phyloP scores from a whole-genome alignment of 371 early-diverging fungal genomes.

The Saksenaea oblongispora region DNA sequence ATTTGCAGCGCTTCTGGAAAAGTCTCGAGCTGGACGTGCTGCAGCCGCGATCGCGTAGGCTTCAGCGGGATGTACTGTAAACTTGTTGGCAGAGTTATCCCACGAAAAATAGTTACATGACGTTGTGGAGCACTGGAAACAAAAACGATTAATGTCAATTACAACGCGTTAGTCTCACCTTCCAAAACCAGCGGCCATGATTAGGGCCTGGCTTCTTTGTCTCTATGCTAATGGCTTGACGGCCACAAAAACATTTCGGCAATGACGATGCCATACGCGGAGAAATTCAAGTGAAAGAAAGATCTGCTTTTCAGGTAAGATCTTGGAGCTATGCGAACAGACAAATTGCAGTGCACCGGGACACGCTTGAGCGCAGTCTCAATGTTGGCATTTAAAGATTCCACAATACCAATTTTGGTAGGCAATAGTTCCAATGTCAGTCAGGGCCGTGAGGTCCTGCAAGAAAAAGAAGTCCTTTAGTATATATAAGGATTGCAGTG shows the following conservation, averaged over 20 bases:
- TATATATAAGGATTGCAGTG: no score
- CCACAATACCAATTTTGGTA: no score
- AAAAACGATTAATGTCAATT: background rate
- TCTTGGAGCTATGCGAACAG: no score
- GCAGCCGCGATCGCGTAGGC: conserved; percentile 16
- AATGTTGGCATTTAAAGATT: no score
- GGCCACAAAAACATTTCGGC: background rate
- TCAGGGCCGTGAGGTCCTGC: no score
- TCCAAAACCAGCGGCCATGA: conserved; percentile 39
- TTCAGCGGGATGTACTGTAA: conserved; percentile 17
- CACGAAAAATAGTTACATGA: conserved; percentile 33
- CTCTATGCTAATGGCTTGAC: conserved; percentile 2
- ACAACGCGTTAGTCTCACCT: conserved; percentile 12
- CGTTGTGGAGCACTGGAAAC: conserved; percentile 30
- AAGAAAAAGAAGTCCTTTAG: no score
- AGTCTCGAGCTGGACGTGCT: background rate
- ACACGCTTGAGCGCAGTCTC: no score
- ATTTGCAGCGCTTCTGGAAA: background rate
- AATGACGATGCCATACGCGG: background rate
- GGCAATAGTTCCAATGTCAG: no score
- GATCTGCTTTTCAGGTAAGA: no score
- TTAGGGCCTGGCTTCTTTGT: conserved; percentile 10
- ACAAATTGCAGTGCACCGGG: no score
- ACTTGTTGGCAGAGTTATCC: conserved; percentile 32
- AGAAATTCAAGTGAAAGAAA: no score